Evolutionary conservation across 331 rosid genomes (phyloP).

Genomic region (Cydonia oblonga): DNA sequence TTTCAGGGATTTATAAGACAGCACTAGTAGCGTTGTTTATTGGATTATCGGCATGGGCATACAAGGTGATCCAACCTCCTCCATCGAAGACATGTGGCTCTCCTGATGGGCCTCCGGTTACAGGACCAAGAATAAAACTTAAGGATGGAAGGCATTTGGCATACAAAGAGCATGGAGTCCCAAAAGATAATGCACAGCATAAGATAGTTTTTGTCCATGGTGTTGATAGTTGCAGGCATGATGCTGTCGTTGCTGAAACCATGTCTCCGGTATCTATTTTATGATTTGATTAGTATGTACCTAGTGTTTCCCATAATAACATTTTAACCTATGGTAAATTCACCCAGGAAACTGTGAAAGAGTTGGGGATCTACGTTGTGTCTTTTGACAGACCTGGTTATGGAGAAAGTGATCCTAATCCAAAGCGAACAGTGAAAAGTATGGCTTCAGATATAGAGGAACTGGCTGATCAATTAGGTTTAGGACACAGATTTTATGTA

Average conservation of each 20-base stretch:
- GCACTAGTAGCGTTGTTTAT: slow-evolving; percentile 26
- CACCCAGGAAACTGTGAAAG: slow-evolving; percentile 51
- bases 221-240: slow-evolving; percentile 49
- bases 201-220: slow-evolving; percentile 59
- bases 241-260: slow-evolving; percentile 24
- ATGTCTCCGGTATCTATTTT: slow-evolving; percentile 42
- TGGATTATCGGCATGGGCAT: slow-evolving; percentile 69
- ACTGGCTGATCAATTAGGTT: slow-evolving; percentile 67
- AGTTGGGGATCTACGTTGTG: slow-evolving; percentile 46
- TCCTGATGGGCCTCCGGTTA: slow-evolving; percentile 56
- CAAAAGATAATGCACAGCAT: slow-evolving; percentile 49
- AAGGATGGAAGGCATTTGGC: slow-evolving; percentile 86
- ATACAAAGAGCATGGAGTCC: slow-evolving; percentile 67
- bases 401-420: slow-evolving; percentile 95
- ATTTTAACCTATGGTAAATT: slow-evolving; percentile 10
- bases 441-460: slow-evolving; percentile 71
- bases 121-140: slow-evolving; percentile 66
- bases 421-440: slow-evolving; percentile 58
- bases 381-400: slow-evolving; percentile 93
- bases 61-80: slow-evolving; percentile 60
- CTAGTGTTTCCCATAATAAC: background rate
- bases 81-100: slow-evolving; percentile 66
- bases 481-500: slow-evolving; percentile 72
- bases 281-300: background rate
- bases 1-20: slow-evolving; percentile 19